phyloP scores from a whole-genome alignment of 352 stramenopile genomes.

The Globisporangium abappressorium region DNA sequence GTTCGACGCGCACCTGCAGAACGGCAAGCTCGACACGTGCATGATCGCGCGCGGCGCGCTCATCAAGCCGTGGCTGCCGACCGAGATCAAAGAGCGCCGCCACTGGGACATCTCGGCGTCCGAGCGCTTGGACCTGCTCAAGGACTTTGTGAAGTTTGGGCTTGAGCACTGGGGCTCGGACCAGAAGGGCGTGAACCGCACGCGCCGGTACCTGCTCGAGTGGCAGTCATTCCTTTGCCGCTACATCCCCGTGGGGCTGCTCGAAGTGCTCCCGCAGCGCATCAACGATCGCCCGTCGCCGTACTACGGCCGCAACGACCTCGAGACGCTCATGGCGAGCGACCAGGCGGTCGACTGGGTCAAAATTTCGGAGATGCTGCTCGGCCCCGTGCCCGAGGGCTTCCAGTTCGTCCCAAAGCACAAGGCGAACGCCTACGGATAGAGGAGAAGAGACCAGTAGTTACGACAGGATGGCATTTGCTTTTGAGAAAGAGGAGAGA shows the following conservation, averaged over 20 bases:
- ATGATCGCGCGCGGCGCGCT: slow-evolving; percentile 93
- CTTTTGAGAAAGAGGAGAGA: background rate
- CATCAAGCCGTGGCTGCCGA: slow-evolving; percentile 99
- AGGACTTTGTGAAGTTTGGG: slow-evolving; percentile 96
- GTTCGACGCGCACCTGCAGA: slow-evolving; percentile 80
- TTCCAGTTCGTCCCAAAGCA: slow-evolving; percentile 98
- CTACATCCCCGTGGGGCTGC: slow-evolving; percentile 97
- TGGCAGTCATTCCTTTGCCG: slow-evolving; percentile 98
- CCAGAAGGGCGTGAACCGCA: slow-evolving; percentile 97
- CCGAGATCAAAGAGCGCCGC: slow-evolving; percentile 97
- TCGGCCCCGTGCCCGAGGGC: slow-evolving; percentile 91
- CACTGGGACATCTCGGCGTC: slow-evolving; percentile 96
- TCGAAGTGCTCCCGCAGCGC: slow-evolving; percentile 94
- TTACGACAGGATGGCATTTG: background rate
- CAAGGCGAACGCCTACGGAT: slow-evolving; percentile 94
- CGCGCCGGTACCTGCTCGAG: slow-evolving; percentile 97
- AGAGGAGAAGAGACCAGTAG: background rate
- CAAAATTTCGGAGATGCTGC: slow-evolving; percentile 98
- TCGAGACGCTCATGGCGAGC: slow-evolving; percentile 98
- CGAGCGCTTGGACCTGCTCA: slow-evolving; percentile 93
- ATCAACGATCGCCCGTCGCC: slow-evolving; percentile 96
- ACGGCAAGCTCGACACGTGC: slow-evolving; percentile 83
- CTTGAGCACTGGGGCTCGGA: slow-evolving; percentile 99
- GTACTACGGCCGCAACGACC: slow-evolving; percentile 92
- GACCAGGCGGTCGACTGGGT: slow-evolving; percentile 97